These are phyloP conservation scores for Boeremia exigua DNA, from an alignment of 2,329 filamentous ascomycete species.

Conservation along the genomic window DNA sequence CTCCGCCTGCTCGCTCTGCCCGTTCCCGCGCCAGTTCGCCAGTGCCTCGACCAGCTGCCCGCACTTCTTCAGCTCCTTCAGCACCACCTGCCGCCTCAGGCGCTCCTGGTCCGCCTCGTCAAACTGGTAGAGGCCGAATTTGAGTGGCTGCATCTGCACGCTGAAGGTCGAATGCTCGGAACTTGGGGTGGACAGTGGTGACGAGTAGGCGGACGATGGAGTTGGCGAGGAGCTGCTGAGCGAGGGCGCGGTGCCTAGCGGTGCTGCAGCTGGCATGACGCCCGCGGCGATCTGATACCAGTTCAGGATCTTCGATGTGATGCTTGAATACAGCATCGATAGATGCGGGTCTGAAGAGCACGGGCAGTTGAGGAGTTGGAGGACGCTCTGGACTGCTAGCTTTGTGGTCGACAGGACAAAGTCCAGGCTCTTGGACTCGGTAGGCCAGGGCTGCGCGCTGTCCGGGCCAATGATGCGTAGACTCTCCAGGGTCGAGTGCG, in stretches of 20 bases:
- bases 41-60: conserved; percentile 37
- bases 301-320: conserved; percentile 40
- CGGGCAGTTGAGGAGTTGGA: conserved; percentile 37
- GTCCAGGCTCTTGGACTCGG: conserved; percentile 34
- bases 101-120: conserved; percentile 37
- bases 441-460: conserved; percentile 19
- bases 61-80: conserved; percentile 39
- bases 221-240: conserved; percentile 22
- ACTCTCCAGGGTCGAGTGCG: conserved; percentile 40
- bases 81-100: conserved; percentile 33
- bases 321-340: conserved; percentile 45
- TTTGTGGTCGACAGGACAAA: conserved; percentile 37
- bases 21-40: conserved; percentile 33
- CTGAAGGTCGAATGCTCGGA: conserved; percentile 25
- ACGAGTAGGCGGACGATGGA: conserved; percentile 26
- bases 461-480: conserved; percentile 34
- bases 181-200: conserved; percentile 25
- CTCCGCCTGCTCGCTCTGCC: conserved; percentile 32
- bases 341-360: conserved; percentile 44
- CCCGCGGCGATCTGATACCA: conserved; percentile 44
- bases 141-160: conserved; percentile 33
- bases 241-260: conserved; percentile 19
- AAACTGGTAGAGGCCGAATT: conserved; percentile 36
- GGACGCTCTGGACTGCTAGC: conserved; percentile 35
- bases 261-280: conserved; percentile 22